A percentile compares a stretch with the other conserved stretches of the same genome.
Evolutionary conservation across 176 grass and related monocot genomes (phyloP).

Genomic region (Rhynchospora breviuscula): DNA sequence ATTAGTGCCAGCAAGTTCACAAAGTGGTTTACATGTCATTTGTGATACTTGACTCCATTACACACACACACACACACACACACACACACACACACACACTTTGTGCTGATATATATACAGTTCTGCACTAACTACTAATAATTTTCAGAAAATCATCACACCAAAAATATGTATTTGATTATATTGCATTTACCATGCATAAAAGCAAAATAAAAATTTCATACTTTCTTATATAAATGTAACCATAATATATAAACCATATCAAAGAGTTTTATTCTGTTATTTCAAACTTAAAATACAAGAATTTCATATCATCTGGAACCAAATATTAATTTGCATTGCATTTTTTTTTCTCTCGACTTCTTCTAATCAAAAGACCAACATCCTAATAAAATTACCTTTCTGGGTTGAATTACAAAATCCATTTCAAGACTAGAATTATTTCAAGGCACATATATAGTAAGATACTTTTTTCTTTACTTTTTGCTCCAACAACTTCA

Average conservation of each 20-base stretch:
- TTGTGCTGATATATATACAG: not conserved
- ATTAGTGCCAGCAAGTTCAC: not conserved
- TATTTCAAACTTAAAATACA: not conserved
- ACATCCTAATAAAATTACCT: not conserved
- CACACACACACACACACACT: too few relatives aligned
- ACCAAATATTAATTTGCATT: not conserved
- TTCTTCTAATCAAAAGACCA: not conserved
- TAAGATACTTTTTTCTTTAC: not conserved
- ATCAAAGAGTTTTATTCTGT: not conserved
- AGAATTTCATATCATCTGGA: not conserved
- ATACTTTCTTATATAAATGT: not conserved
- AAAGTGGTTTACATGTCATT: not conserved
- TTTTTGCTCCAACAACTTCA: slow-evolving; percentile 7
- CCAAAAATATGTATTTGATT: not conserved
- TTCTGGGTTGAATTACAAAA: not conserved
- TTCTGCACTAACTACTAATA: not conserved
- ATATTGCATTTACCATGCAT: not conserved
- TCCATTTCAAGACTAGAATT: not conserved
- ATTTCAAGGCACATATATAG: not conserved
- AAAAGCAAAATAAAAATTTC: not conserved
- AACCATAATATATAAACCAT: not conserved
- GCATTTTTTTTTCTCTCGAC: not conserved
- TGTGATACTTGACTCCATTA: not conserved
- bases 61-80: too few relatives aligned
- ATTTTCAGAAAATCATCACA: not conserved